A percentile compares a stretch with the other conserved stretches of the same genome.
phyloP scores from a whole-genome alignment of 257 asterid species.

The Salvia miltiorrhiza region DNA sequence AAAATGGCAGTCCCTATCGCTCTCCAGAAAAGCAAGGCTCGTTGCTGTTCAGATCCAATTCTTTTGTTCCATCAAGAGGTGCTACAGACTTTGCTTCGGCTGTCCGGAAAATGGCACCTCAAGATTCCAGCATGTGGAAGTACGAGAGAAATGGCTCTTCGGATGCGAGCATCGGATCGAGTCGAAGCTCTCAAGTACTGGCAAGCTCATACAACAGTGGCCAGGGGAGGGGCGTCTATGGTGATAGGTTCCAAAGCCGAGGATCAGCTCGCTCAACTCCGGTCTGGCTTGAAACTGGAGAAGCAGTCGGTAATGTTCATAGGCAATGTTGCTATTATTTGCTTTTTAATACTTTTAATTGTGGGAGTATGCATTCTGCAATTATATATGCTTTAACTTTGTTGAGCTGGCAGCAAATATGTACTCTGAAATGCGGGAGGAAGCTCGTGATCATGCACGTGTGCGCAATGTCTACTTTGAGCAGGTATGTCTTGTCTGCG shows the following conservation, averaged over 20 bases:
- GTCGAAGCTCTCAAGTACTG: constrained; percentile 69
- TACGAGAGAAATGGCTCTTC: constrained; percentile 66
- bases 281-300: constrained; percentile 96
- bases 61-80: constrained; percentile 68
- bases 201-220: constrained; percentile 64
- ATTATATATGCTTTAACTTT: constrained; percentile 48
- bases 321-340: constrained; percentile 24
- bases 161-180: constrained; percentile 68
- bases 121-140: constrained; percentile 83
- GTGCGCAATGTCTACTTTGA: constrained; percentile 89
- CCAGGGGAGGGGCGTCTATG: constrained; percentile 52
- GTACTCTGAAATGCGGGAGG: constrained; percentile 95
- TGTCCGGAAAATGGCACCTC: constrained; percentile 76
- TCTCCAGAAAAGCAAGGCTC: constrained; percentile 55
- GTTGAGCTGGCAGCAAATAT: constrained; percentile 82
- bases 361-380: constrained; percentile 24
- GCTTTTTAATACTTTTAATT: constrained; percentile 19
- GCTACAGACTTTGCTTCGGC: constrained; percentile 91
- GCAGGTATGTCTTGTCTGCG: constrained; percentile 57
- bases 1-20: constrained; percentile 44
- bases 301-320: constrained; percentile 79
- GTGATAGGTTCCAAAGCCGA: constrained; percentile 61
- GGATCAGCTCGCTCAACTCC: constrained; percentile 72
- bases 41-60: constrained; percentile 54
- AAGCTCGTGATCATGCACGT: constrained; percentile 98